Base-by-base conservation (phyloP, 2,329 filamentous ascomycete genomes). In the Penicillium sp. region DNA sequence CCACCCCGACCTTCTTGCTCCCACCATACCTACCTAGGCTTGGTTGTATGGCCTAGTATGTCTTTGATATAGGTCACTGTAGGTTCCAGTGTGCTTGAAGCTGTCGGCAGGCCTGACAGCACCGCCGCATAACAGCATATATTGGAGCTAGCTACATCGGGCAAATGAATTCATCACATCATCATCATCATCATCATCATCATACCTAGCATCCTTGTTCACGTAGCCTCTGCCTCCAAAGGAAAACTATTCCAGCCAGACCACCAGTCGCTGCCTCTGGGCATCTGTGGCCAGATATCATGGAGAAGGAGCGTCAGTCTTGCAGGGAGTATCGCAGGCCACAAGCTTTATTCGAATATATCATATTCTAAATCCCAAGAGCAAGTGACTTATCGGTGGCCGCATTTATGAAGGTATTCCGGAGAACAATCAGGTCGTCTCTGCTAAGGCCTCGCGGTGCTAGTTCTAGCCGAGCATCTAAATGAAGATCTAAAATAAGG, bases 321-420 rank as follows among this genome's bases (percentile, higher is more conserved):
- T 11, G 36, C 22, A 22, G 41, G n/a, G 35, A 50, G 19, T 52
- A 35, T 16, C 31, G 40, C 14, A 61, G 41, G 37, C 24, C 5
- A 27, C 24, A 27, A 27, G 24, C 24, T 27, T 27, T 27, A 5
- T 27, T 27, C 24, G 24, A 27, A 27, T 27, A 27, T 27, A 27
- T 27, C 24, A 27, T 27, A 7, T 27, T 27, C 24, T 5, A 27
- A 27, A 61, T 58, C 19, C 51, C 44, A 39, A 51, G 33, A 37
- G 60, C 55, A 13, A 60, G 50, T 22, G 27, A 50, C 50, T 60
- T 50, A 50, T 62, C 55, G 43, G 53, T 62, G 6, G 62, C 50
- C n/a, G 58, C 58, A 56, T 62, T 60, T 2, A 60, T 52, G 11
- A 50, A 59, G 13, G 47, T 51, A 36, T 31, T 35, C 52, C 19